Conservation (phyloP, 352 stramenopile genomes). For the Pythium sukuiense region DNA sequence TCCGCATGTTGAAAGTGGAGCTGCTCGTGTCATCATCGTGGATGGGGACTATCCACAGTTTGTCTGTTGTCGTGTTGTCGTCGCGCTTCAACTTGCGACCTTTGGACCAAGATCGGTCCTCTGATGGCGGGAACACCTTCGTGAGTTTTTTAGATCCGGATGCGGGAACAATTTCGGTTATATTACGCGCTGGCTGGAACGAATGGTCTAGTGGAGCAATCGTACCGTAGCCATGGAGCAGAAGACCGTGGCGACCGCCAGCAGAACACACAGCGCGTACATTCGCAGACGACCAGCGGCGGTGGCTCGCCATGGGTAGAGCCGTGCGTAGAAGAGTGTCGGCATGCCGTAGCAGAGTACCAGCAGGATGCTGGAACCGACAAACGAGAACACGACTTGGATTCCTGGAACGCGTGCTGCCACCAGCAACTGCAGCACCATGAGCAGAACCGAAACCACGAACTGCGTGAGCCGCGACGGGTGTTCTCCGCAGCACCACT, state of each 20-base stretch:
- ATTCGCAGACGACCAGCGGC: conserved; percentile 31
- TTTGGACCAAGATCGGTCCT: neutral
- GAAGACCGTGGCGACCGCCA: conserved; percentile 48
- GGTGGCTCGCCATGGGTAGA: conserved; percentile 45
- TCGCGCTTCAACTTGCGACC: neutral
- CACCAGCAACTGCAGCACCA: conserved; percentile 25
- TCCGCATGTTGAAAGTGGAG: neutral
- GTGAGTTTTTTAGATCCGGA: neutral
- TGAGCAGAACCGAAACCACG: conserved; percentile 26
- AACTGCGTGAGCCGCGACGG: conserved; percentile 33
- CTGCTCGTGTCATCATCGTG: neutral
- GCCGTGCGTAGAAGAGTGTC: conserved; percentile 50
- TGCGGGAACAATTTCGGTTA: neutral
- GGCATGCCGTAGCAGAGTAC: conserved; percentile 77
- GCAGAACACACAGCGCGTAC: conserved; percentile 29
- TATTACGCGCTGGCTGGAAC: neutral
- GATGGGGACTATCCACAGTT: neutral
- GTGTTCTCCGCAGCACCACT: conserved; percentile 28
- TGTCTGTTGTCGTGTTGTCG: neutral
- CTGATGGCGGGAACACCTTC: neutral
- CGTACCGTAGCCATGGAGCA: conserved; percentile 60
- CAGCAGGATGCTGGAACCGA: conserved; percentile 68
- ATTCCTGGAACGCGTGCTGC: conserved; percentile 27
- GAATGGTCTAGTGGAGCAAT: conserved; percentile 12
- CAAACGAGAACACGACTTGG: conserved; percentile 73